Conservation (phyloP, 2,329 filamentous ascomycete genomes). For the Penicillium brevicompactum region DNA sequence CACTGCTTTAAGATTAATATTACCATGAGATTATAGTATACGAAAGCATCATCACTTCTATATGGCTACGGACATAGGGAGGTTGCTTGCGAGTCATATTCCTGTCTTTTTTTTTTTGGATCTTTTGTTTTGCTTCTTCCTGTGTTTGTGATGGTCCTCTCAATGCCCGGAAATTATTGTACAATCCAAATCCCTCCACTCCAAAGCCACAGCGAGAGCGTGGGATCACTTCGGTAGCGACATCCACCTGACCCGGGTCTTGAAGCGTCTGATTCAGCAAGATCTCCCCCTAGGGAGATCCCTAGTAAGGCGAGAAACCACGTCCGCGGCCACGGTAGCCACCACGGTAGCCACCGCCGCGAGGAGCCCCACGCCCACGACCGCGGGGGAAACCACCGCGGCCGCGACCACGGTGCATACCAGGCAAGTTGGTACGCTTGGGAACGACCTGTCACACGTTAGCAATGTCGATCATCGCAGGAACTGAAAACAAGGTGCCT, state of each 20-base stretch:
- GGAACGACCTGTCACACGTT: conserved; percentile 65
- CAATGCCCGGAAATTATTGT: conserved; percentile 36
- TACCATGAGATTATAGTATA: background rate
- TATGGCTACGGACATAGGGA: background rate
- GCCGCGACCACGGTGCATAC: conserved; percentile 76
- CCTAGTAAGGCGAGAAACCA: conserved; percentile 51
- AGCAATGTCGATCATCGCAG: background rate
- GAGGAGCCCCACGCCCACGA: conserved; percentile 57
- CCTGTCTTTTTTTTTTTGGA: background rate
- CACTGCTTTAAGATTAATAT: no score
- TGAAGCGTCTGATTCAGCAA: background rate
- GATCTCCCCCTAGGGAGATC: conserved; percentile 5
- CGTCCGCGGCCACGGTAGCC: conserved; percentile 52
- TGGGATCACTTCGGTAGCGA: conserved; percentile 1
- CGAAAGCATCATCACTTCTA: background rate
- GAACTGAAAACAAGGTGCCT: background rate
- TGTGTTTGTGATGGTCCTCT: conserved; percentile 16
- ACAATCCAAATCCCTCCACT: conserved; percentile 34
- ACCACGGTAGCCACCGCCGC: conserved; percentile 49
- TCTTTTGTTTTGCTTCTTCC: conserved; percentile 16
- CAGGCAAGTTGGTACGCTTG: conserved; percentile 95
- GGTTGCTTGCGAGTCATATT: no score
- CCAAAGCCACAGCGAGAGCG: conserved; percentile 25
- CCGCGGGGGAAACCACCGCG: conserved; percentile 56
- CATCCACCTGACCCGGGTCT: conserved; percentile 1